Percentiles rank a stretch among this genome's conserved stretches.
Evolutionary conservation across 2,329 filamentous ascomycete genomes (phyloP).

Genomic region (Stachybotrys chartarum): DNA sequence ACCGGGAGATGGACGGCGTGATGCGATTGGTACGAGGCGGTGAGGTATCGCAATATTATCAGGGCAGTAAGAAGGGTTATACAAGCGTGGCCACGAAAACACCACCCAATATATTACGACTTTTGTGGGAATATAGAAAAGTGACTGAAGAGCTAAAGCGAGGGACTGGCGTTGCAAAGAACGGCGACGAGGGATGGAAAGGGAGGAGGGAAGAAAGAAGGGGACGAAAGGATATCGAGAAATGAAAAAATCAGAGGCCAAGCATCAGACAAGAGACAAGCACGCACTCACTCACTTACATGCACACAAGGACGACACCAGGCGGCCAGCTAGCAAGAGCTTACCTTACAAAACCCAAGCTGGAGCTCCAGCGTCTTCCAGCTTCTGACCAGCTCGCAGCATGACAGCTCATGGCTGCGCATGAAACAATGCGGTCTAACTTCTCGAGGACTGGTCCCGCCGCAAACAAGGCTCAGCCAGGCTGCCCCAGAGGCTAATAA

Average conservation of each 20-base stretch:
- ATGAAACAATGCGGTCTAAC: neutral
- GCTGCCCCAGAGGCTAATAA: neutral
- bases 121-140: neutral
- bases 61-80: neutral
- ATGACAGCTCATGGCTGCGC: neutral
- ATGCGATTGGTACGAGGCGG: neutral
- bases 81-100: neutral
- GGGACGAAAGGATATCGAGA: neutral
- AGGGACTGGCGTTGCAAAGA: neutral
- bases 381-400: neutral
- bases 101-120: neutral
- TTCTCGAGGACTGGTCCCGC: neutral
- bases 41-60: neutral
- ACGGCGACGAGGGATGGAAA: neutral
- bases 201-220: neutral
- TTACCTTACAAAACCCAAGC: no score
- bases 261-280: neutral
- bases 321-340: no score
- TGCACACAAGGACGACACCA: no score
- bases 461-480: neutral
- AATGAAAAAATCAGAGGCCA: neutral
- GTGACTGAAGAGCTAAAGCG: neutral
- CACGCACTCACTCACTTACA: neutral
- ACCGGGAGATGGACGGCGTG: neutral
- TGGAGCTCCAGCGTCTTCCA: no score